Evolutionary conservation across 192 early-diverging fungal genomes (phyloP).

Genomic region (Pilobolus umbonatus): DNA sequence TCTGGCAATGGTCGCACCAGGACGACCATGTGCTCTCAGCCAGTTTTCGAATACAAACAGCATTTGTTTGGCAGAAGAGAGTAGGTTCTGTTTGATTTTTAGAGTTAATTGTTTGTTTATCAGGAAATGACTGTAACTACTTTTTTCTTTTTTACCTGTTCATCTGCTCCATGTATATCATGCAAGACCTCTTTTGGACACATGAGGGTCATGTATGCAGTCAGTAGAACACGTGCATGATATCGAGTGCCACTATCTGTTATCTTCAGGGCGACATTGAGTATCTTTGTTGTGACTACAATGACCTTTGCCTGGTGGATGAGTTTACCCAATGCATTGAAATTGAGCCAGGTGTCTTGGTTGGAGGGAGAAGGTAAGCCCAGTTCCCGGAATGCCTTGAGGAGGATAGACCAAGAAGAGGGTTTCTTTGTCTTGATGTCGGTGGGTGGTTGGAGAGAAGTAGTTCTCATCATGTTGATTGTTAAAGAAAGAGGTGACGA

Average conservation of each 20-base stretch:
- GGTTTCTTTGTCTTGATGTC: neutral
- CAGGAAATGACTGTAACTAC: constrained; percentile 5
- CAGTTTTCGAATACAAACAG: constrained; percentile 34
- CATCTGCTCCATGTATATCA: constrained; percentile 37
- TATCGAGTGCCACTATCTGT: constrained; percentile 40
- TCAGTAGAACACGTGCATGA: constrained; percentile 60
- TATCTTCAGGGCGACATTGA: constrained; percentile 27
- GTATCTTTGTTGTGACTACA: constrained; percentile 35
- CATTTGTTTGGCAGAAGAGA: constrained; percentile 29
- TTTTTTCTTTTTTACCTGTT: constrained; percentile 42
- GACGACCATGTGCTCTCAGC: constrained; percentile 18
- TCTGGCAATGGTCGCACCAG: constrained; percentile 12
- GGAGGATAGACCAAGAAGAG: constrained; percentile 7
- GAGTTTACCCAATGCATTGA: constrained; percentile 26
- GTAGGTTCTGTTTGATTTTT: constrained; percentile 25
- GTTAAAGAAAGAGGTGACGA: neutral
- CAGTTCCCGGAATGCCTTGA: constrained; percentile 14
- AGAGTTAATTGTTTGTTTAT: neutral
- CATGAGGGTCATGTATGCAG: constrained; percentile 64
- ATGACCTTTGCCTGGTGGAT: constrained; percentile 32
- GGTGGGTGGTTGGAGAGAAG: neutral
- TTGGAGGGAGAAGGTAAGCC: neutral
- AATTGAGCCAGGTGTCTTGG: constrained; percentile 17
- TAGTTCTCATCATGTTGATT: neutral
- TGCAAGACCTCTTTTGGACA: constrained; percentile 61